Percentiles rank a stretch among this genome's conserved stretches.
phyloP scores from a whole-genome alignment of 495 filamentous ascomycete species.

The Lophiotrema nucula region DNA sequence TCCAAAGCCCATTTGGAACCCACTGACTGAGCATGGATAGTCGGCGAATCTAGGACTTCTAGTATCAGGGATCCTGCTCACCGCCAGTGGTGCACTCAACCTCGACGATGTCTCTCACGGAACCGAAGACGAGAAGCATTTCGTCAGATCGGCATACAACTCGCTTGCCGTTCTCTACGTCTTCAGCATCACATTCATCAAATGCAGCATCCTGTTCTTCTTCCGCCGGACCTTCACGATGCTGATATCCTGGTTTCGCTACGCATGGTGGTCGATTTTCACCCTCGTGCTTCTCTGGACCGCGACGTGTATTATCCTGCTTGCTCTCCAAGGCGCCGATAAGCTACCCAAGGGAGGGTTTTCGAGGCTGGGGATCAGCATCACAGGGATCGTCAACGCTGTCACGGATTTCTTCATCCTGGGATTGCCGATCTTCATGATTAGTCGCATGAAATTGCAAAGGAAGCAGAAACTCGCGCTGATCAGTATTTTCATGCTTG shows the following conservation, averaged over 20 bases:
- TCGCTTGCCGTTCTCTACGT: neutral
- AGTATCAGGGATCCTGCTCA: neutral
- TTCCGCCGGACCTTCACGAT: conserved; percentile 6
- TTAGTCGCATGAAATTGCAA: no score
- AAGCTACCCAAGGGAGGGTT: no score
- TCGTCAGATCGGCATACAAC: neutral
- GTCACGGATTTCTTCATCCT: no score
- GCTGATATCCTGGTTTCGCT: neutral
- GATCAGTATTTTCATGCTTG: conserved; percentile 4
- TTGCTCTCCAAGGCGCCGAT: no score
- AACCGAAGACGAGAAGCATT: conserved; percentile 3
- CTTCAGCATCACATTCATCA: conserved; percentile 1
- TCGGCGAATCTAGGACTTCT: conserved; percentile 3
- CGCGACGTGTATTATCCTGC: no score
- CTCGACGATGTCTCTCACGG: neutral
- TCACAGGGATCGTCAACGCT: no score
- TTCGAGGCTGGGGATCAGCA: no score
- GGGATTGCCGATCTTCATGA: no score
- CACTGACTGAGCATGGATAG: neutral
- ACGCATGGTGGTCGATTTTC: conserved; percentile 3
- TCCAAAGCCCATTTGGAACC: neutral
- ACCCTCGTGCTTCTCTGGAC: neutral
- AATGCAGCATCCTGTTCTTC: conserved; percentile 1
- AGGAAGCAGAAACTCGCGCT: no score
- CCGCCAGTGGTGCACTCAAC: neutral